Conservation (phyloP, 2,329 filamentous ascomycete species). For the Apiospora koreana region DNA sequence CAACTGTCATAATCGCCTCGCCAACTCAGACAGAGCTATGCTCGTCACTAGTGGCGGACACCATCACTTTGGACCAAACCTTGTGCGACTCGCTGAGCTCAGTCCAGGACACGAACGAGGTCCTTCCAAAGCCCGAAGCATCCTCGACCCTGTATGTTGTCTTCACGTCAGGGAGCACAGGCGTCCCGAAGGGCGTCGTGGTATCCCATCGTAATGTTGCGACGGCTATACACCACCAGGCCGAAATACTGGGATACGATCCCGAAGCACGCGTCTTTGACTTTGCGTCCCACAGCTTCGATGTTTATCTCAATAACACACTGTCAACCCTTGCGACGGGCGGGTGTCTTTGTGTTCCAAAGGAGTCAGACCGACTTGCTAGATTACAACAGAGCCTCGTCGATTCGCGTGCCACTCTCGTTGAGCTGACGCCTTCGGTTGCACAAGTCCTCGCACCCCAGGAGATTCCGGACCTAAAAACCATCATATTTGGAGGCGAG, state of each 20-base stretch:
- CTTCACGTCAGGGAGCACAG: conserved; percentile 54
- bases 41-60: too few relatives aligned
- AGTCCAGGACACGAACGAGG: too few relatives aligned
- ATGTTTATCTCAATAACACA: conserved; percentile 38
- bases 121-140: too few relatives aligned
- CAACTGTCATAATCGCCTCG: too few relatives aligned
- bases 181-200: conserved; percentile 49
- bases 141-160: conserved; percentile 27
- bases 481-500: too few relatives aligned
- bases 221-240: conserved; percentile 19
- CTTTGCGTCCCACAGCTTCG: conserved; percentile 36
- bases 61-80: too few relatives aligned
- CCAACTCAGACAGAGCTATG: too few relatives aligned
- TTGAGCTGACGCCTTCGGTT: background rate
- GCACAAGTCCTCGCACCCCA: background rate
- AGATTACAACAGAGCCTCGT: too few relatives aligned
- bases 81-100: too few relatives aligned
- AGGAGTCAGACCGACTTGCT: conserved; percentile 29
- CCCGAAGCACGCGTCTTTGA: conserved; percentile 19
- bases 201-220: conserved; percentile 22
- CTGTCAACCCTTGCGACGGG: conserved; percentile 36
- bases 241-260: conserved; percentile 15
- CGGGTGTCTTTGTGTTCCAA: conserved; percentile 39
- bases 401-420: too few relatives aligned
- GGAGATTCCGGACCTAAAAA: background rate